A percentile compares a stretch with the other conserved stretches of the same genome.
Evolutionary conservation across 768 basidiomycete genomes (phyloP).

Genomic region (Clavulina sp.): DNA sequence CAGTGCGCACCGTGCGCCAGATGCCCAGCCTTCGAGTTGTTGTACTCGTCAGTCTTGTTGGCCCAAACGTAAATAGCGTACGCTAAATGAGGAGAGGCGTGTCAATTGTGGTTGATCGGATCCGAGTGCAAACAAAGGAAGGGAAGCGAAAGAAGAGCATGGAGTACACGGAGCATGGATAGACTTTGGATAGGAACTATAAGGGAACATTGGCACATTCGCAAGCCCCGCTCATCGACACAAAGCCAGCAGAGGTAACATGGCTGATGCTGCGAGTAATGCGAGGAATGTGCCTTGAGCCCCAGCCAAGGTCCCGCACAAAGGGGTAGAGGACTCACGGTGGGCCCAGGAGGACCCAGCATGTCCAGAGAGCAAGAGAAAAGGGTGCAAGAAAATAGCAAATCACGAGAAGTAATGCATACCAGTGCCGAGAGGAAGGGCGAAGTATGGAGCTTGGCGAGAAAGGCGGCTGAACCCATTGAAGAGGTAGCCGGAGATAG

Average conservation of each 20-base stretch:
- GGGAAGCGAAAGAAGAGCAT: not conserved
- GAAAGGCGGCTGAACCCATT: slow-evolving; percentile 70
- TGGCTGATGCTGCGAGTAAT: too few relatives aligned
- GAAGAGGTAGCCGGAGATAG: slow-evolving; percentile 61
- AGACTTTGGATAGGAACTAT: too few relatives aligned
- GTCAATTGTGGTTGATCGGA: not conserved
- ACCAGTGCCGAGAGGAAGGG: slow-evolving; percentile 64
- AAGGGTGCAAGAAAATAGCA: too few relatives aligned
- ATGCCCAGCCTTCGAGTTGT: slow-evolving; percentile 72
- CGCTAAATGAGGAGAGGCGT: slow-evolving; percentile 25
- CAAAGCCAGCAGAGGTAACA: too few relatives aligned
- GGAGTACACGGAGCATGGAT: too few relatives aligned
- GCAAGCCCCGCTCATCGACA: too few relatives aligned
- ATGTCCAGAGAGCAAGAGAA: too few relatives aligned
- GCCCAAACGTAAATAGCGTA: slow-evolving; percentile 71
- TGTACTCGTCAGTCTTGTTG: slow-evolving; percentile 42
- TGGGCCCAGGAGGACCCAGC: too few relatives aligned
- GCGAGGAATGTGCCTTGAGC: not conserved
- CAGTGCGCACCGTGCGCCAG: not conserved
- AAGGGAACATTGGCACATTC: too few relatives aligned
- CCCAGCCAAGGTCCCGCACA: not conserved
- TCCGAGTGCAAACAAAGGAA: too few relatives aligned
- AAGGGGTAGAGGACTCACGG: not conserved
- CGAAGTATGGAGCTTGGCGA: slow-evolving; percentile 59
- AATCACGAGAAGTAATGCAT: slow-evolving; percentile 21